phyloP scores from a whole-genome alignment of 176 grass and related monocot species.

The Saccharum officinarum region DNA sequence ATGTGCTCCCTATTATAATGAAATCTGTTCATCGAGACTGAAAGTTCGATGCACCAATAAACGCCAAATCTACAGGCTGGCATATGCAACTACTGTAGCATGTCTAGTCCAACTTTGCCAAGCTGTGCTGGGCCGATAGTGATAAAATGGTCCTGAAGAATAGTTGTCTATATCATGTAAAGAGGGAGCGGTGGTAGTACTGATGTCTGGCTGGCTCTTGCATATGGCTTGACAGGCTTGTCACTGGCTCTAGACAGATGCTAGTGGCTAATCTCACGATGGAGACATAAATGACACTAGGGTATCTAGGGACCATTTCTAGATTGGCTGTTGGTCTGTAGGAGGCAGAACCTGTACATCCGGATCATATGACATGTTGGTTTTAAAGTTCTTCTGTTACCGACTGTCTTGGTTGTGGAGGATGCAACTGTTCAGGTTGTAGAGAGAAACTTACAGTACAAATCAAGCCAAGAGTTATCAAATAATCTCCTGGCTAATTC shows the following conservation, averaged over 20 bases:
- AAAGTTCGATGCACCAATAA: slow-evolving; percentile 2
- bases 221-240: slow-evolving; percentile 35
- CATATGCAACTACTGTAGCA: slow-evolving; percentile 22
- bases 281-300: slow-evolving; percentile 40
- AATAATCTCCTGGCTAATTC: background rate
- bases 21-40: background rate
- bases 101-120: slow-evolving; percentile 29
- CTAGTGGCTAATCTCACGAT: slow-evolving; percentile 41
- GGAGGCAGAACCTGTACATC: slow-evolving; percentile 45
- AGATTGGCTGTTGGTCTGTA: slow-evolving; percentile 39
- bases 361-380: slow-evolving; percentile 20
- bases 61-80: slow-evolving; percentile 10
- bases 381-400: slow-evolving; percentile 10
- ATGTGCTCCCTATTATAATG: background rate
- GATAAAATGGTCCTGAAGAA: slow-evolving; percentile 29
- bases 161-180: slow-evolving; percentile 43
- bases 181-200: slow-evolving; percentile 31
- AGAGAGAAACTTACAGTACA: background rate
- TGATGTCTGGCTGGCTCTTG: slow-evolving; percentile 46
- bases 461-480: background rate
- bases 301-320: slow-evolving; percentile 38
- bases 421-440: slow-evolving; percentile 23
- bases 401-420: background rate
- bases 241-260: slow-evolving; percentile 42
- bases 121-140: slow-evolving; percentile 38